phyloP scores from a whole-genome alignment of 768 basidiomycete genomes.

The Mycena leptocephala region DNA sequence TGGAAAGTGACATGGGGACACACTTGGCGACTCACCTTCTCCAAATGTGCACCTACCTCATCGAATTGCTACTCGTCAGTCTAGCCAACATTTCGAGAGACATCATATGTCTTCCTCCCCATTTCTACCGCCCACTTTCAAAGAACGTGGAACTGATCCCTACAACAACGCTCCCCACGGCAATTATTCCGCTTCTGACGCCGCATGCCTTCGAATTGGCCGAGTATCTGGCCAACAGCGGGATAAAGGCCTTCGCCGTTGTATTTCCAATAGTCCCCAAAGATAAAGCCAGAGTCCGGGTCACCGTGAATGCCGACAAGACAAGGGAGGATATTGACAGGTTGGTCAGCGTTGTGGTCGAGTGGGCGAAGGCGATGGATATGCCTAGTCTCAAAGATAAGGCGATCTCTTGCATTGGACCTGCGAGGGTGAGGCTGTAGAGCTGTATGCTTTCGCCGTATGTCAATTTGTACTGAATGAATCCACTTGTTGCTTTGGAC shows the following conservation, averaged over 20 bases:
- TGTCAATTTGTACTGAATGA: too few relatives aligned
- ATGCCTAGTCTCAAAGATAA: too few relatives aligned
- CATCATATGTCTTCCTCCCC: background rate
- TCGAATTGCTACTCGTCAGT: background rate
- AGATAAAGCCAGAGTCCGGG: background rate
- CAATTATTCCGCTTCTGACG: background rate
- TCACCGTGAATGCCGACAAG: background rate
- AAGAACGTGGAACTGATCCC: background rate
- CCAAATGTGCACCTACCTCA: background rate
- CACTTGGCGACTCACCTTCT: background rate
- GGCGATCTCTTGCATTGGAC: too few relatives aligned
- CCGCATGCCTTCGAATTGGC: background rate
- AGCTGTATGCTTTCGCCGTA: too few relatives aligned
- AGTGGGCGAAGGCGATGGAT: too few relatives aligned
- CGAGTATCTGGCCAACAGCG: background rate
- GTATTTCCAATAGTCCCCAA: background rate
- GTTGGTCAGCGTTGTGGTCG: background rate
- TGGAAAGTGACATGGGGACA: background rate
- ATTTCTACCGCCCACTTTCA: background rate
- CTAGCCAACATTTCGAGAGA: background rate
- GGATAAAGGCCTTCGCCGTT: background rate
- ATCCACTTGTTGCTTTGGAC: too few relatives aligned
- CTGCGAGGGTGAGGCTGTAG: too few relatives aligned
- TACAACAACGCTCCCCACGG: background rate
- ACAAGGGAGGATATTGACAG: background rate